phyloP scores from a whole-genome alignment of 345 rosid species.

The Lenwebbia sp. region DNA sequence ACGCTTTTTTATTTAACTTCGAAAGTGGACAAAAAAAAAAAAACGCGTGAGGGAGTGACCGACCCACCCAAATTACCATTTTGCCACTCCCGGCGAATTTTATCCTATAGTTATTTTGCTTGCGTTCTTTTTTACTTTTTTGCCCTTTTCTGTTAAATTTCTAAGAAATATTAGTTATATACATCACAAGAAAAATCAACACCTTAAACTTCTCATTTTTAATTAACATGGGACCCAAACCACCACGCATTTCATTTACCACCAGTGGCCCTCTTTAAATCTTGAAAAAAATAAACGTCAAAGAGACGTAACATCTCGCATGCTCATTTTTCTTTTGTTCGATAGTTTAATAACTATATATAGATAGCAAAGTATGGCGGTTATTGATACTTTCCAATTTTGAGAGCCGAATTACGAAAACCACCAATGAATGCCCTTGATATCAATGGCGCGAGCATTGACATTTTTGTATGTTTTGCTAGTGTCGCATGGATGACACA shows the following conservation, averaged over 20 bases:
- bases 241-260: rapidly evolving
- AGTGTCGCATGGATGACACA: rapidly evolving
- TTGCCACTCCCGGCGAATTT: neutral
- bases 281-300: neutral
- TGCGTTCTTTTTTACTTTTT: rapidly evolving
- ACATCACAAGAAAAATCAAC: neutral
- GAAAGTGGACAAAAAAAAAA: too few species aligned
- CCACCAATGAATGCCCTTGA: rapidly evolving
- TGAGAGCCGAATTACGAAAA: too few species aligned
- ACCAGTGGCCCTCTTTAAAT: rapidly evolving
- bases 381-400: too few species aligned
- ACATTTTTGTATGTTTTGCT: neutral
- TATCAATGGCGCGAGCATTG: neutral
- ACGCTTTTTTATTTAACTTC: neutral
- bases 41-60: neutral
- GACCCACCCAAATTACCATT: neutral
- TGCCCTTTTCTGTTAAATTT: neutral
- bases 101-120: neutral
- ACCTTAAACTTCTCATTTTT: neutral
- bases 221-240: neutral
- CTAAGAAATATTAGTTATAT: rapidly evolving
- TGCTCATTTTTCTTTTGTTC: too few species aligned
- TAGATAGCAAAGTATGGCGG: too few species aligned
- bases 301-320: neutral
- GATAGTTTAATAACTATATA: too few species aligned